Conservation (phyloP, 805 yeast species). For the Teunomyces gatunensis region DNA sequence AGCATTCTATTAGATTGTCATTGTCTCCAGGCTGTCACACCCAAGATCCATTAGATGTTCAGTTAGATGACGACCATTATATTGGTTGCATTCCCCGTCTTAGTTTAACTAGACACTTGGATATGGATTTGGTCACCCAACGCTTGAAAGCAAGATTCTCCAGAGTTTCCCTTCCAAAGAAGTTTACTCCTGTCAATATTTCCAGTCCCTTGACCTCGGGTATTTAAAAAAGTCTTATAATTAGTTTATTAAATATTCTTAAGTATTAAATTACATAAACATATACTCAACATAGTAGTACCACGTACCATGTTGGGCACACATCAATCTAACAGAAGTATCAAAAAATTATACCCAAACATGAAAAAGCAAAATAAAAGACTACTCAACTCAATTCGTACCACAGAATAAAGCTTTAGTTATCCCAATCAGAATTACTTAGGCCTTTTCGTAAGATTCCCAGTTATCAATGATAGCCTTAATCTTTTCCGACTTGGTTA, state of each 20-base stretch:
- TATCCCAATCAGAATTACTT: slow-evolving; percentile 4
- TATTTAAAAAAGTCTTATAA: slow-evolving; percentile 4
- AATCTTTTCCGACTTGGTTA: slow-evolving; percentile 89
- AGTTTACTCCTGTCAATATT: slow-evolving; percentile 84
- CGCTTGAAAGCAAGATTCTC: slow-evolving; percentile 77
- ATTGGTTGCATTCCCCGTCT: slow-evolving; percentile 93
- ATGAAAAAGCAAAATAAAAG: slow-evolving; percentile 1
- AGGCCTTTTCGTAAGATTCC: slow-evolving; percentile 73
- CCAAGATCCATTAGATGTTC: slow-evolving; percentile 95
- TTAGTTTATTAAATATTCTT: slow-evolving; percentile 3
- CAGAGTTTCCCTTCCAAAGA: slow-evolving; percentile 87
- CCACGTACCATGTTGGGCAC: slow-evolving; percentile 12
- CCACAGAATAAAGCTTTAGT: slow-evolving; percentile 4
- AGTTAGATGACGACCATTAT: slow-evolving; percentile 92
- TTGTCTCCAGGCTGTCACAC: slow-evolving; percentile 98
- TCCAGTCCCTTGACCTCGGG: slow-evolving; percentile 56
- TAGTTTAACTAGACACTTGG: slow-evolving; percentile 87
- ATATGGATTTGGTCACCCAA: slow-evolving; percentile 82
- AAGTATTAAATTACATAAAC: not conserved
- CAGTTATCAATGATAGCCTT: slow-evolving; percentile 90
- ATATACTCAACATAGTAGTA: slow-evolving; percentile 9
- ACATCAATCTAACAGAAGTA: not conserved
- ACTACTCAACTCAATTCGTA: not conserved
- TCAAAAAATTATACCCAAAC: slow-evolving; percentile 2
- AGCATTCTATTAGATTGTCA: slow-evolving; percentile 87